These are phyloP conservation scores for Schwanniomyces polymorphus DNA, from an alignment of 805 yeast genomes.

Conservation along the genomic window DNA sequence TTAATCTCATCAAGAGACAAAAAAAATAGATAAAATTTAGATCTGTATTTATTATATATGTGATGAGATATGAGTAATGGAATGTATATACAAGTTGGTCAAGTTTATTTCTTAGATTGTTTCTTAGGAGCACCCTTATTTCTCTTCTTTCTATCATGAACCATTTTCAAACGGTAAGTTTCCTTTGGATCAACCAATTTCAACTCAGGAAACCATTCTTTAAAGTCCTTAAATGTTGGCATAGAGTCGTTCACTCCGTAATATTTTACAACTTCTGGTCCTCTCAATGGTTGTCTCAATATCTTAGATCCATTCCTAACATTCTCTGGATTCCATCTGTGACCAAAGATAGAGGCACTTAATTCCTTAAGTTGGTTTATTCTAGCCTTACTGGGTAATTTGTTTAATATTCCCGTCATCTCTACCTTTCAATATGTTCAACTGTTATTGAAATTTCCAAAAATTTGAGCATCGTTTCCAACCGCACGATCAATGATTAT, in stretches of 20 bases:
- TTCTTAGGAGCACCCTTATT: constrained; percentile 88
- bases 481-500: neutral
- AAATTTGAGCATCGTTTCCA: neutral
- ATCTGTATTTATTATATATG: neutral
- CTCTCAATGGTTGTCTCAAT: constrained; percentile 65
- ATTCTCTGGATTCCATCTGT: constrained; percentile 65
- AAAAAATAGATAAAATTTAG: constrained; percentile 2
- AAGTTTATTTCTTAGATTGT: constrained; percentile 29
- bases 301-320: constrained; percentile 74
- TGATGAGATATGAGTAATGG: neutral
- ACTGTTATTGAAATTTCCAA: neutral
- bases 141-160: constrained; percentile 70
- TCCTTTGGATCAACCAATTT: constrained; percentile 67
- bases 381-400: constrained; percentile 45
- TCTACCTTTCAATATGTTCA: neutral
- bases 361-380: constrained; percentile 57
- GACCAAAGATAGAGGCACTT: constrained; percentile 67
- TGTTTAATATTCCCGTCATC: constrained; percentile 28
- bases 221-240: constrained; percentile 62
- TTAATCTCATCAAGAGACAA: constrained; percentile 14
- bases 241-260: constrained; percentile 70
- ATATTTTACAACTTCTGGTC: constrained; percentile 67
- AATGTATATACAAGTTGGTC: constrained; percentile 7
- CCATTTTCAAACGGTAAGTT: constrained; percentile 65
- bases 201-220: constrained; percentile 49